Evolutionary conservation across 2,329 filamentous ascomycete species (phyloP).

Genomic region (Ceratocystis eucalypticola): DNA sequence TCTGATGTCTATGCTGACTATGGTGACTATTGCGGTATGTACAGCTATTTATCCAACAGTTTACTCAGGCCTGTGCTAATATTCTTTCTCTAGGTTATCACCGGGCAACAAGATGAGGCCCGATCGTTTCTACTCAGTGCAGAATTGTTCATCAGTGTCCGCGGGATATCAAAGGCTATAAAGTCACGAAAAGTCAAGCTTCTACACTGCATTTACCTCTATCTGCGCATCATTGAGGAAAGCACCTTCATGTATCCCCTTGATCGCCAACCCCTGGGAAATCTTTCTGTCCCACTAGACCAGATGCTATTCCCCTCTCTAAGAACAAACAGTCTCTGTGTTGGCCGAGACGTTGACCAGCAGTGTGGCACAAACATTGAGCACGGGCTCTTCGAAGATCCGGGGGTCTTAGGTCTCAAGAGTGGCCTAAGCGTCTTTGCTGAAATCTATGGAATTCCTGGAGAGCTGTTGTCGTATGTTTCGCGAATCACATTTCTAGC

Average conservation of each 20-base stretch:
- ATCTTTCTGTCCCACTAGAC: slow-evolving; percentile 18
- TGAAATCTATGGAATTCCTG: slow-evolving; percentile 33
- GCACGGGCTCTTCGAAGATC: slow-evolving; percentile 21
- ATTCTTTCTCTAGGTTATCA: slow-evolving; percentile 21
- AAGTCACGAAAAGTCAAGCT: slow-evolving; percentile 32
- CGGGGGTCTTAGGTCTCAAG: background rate
- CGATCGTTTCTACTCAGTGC: slow-evolving; percentile 31
- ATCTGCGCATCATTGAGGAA: slow-evolving; percentile 34
- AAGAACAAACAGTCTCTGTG: slow-evolving; percentile 26
- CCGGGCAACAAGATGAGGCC: slow-evolving; percentile 25
- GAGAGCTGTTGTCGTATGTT: slow-evolving; percentile 30
- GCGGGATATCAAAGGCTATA: slow-evolving; percentile 27
- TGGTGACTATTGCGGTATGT: slow-evolving; percentile 27
- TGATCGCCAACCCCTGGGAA: slow-evolving; percentile 15
- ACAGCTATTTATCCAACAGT: too few relatives aligned
- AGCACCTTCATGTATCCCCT: slow-evolving; percentile 26
- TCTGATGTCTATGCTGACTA: slow-evolving; percentile 30
- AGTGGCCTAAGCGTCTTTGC: slow-evolving; percentile 30
- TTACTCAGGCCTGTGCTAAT: background rate
- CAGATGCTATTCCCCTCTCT: slow-evolving; percentile 23
- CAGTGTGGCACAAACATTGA: slow-evolving; percentile 27
- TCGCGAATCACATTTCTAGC: slow-evolving; percentile 32
- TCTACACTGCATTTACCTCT: slow-evolving; percentile 36
- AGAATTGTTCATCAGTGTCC: slow-evolving; percentile 31
- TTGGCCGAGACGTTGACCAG: slow-evolving; percentile 33